Evolutionary conservation across 1,139 yeast genomes (phyloP).

Genomic region (Suhomyces maxii): DNA sequence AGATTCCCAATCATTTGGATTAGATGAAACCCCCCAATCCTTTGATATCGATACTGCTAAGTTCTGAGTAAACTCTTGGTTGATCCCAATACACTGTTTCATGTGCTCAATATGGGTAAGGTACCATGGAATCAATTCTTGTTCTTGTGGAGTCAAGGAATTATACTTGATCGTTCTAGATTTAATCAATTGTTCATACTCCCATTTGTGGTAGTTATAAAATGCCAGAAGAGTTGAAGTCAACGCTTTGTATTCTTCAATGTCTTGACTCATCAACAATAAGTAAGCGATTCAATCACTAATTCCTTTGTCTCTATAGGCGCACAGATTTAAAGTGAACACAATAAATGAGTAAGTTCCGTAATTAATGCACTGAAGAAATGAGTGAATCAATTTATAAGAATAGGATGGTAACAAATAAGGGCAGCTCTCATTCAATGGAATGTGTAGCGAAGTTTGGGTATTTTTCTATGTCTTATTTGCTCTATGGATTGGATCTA

Average conservation of each 20-base stretch:
- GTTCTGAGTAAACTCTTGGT: slow-evolving; percentile 46
- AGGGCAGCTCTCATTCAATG: no score
- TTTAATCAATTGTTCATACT: slow-evolving; percentile 33
- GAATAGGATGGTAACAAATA: no score
- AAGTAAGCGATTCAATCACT: no score
- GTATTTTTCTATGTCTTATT: no score
- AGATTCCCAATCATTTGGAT: slow-evolving; percentile 46
- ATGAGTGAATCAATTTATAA: no score
- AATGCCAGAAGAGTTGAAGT: slow-evolving; percentile 42
- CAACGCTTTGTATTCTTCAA: slow-evolving; percentile 39
- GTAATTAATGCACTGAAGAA: no score
- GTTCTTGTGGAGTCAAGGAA: slow-evolving; percentile 41
- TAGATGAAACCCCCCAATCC: slow-evolving; percentile 53
- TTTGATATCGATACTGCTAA: slow-evolving; percentile 50
- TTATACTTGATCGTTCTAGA: slow-evolving; percentile 34
- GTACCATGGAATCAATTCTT: slow-evolving; percentile 53
- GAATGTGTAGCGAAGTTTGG: no score
- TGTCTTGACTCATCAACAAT: slow-evolving; percentile 19
- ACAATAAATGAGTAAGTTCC: no score
- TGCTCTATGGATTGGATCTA: no score
- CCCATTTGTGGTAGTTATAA: slow-evolving; percentile 36
- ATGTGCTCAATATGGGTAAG: slow-evolving; percentile 45
- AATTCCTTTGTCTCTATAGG: no score
- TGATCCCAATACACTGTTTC: slow-evolving; percentile 47
- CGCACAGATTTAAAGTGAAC: background rate